phyloP scores from a whole-genome alignment of 2,329 filamentous ascomycete genomes.

The Cytospora piceicola region DNA sequence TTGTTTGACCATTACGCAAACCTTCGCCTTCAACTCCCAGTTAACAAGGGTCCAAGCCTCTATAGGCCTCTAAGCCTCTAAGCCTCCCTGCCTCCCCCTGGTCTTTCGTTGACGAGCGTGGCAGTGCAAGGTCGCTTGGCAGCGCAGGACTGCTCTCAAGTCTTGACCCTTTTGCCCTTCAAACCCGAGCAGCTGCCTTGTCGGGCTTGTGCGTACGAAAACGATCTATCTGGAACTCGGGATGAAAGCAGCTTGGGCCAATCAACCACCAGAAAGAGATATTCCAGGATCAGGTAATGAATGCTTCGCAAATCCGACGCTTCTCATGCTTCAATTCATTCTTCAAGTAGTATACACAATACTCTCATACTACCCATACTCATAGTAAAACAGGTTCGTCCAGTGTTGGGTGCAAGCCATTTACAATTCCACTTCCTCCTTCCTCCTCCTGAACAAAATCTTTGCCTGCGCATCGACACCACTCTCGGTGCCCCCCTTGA shows the following conservation, averaged over 20 bases:
- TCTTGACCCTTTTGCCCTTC: not conserved
- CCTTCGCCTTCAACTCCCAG: not conserved
- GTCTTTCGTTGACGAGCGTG: conserved; percentile 1
- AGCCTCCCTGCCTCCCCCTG: not conserved
- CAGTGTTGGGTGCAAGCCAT: too few species aligned
- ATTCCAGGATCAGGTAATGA: too few species aligned
- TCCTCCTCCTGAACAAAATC: conserved; percentile 15
- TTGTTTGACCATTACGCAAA: not conserved
- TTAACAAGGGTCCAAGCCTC: not conserved
- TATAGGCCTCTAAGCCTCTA: not conserved
- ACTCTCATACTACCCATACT: too few species aligned
- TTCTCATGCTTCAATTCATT: too few species aligned
- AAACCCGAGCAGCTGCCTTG: not conserved
- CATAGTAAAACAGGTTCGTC: too few species aligned
- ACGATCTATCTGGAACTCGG: too few species aligned
- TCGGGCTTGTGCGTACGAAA: too few species aligned
- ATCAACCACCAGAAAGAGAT: too few species aligned
- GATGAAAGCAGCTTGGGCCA: too few species aligned
- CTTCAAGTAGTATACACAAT: too few species aligned
- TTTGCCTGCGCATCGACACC: conserved; percentile 12
- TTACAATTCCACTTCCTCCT: conserved; percentile 13
- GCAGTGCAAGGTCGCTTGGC: not conserved
- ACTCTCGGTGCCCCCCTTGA: conserved; percentile 9
- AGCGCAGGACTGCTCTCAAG: not conserved
- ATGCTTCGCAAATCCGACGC: too few species aligned